These are phyloP conservation scores for Mycena capillaripes DNA, from an alignment of 768 basidiomycete species.

Conservation along the genomic window DNA sequence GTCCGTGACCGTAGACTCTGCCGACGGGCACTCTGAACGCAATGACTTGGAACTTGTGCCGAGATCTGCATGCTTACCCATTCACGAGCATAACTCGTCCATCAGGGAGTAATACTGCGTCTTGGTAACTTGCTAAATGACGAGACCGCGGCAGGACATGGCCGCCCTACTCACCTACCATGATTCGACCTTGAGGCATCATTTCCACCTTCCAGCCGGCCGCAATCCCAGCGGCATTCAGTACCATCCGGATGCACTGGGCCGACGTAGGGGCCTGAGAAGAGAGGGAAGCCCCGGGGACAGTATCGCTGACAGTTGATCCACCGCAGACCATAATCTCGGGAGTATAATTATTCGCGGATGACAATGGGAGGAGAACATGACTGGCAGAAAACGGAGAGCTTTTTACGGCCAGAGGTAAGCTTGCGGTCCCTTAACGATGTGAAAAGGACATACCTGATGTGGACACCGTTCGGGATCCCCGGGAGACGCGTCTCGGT, in stretches of 20 bases:
- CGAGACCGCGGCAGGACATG: too few species aligned
- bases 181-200: slow-evolving; percentile 55
- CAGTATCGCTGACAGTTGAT: slow-evolving; percentile 48
- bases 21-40: too few species aligned
- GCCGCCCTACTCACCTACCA: too few species aligned
- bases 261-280: slow-evolving; percentile 56
- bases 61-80: slow-evolving; percentile 47
- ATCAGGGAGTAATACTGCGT: slow-evolving; percentile 57
- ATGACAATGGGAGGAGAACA: slow-evolving; percentile 52
- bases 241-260: slow-evolving; percentile 58
- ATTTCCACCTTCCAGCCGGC: slow-evolving; percentile 61
- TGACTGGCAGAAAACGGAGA: slow-evolving; percentile 54
- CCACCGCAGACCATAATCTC: slow-evolving; percentile 65
- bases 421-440: background rate
- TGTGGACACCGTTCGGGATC: slow-evolving; percentile 59
- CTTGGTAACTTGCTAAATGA: too few species aligned
- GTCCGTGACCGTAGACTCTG: too few species aligned
- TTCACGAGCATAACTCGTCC: slow-evolving; percentile 58
- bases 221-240: slow-evolving; percentile 56
- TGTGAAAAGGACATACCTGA: slow-evolving; percentile 39
- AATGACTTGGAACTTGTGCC: too few species aligned
- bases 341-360: too few species aligned
- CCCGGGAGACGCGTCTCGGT: slow-evolving; percentile 55
- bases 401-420: slow-evolving; percentile 15
- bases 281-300: slow-evolving; percentile 43